Evolutionary conservation across 305 asterid genomes (phyloP), one percentile per base, ranked within the genome.

Genomic region (Euphrasia arctica): DNA sequence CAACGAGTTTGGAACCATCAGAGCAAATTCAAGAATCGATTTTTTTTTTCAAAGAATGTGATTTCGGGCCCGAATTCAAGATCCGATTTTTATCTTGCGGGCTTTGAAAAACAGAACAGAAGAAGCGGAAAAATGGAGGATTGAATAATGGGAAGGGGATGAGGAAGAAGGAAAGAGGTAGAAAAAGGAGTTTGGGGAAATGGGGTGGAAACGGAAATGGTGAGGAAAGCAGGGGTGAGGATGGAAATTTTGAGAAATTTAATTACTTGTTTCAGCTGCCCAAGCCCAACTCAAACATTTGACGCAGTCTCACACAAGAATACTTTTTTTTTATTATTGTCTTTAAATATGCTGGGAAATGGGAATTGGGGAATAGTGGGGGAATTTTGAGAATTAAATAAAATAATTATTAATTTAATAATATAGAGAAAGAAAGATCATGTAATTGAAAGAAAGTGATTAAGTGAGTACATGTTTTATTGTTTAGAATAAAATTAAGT

Each of bases 1-100:
- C 59, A 69, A 52, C 54, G 58, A 68, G 63, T 72, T 78, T 6
- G 79, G 66, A 75, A 75, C 82, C 97, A 90, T 87, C 65, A 66
- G 65, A 61, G 36, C 32, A 18, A 25, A 65, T 39, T 39, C 52
- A 47, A 51, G 63, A 58, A 14, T 11, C 59, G 62, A 70, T 70
- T 43, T 51, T 66, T 39, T 39, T 34, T 66, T 39, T 39, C 5
- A 4, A 34, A 4, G 6, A 34, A 34, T 34, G 5, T 5, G 9
- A 36, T 15, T 25, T 34, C 54, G 36, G 34, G 25, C 42, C 43
- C 51, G 29, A 8, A 58, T n/a, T 18, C 58, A 70, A 70, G 76
- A 50, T 51, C 62, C 51, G 15, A 58, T 2, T 13, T 45, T 64
- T 31, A 9, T 8, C 7, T 49, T 39, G 7, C 12, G 58, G 74